A percentile compares a stretch with the other conserved stretches of the same genome.
phyloP scores from a whole-genome alignment of 768 basidiomycete species.

The Hirschioporus abietinus region DNA sequence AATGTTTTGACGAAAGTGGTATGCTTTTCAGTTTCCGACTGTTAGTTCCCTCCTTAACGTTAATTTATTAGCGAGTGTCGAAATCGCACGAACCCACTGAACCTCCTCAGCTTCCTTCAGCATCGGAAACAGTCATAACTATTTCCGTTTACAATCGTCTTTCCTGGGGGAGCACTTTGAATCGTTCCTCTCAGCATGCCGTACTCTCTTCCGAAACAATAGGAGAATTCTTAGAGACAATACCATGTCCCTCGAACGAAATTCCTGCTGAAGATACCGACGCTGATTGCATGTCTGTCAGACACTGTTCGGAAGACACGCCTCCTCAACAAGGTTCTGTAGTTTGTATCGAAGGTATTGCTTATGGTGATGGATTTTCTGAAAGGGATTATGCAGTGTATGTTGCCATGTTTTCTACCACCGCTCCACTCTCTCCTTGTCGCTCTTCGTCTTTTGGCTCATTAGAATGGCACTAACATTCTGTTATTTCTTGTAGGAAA shows the following conservation, averaged over 20 bases:
- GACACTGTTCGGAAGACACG: conserved; percentile 24
- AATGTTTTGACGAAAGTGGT: conserved; percentile 49
- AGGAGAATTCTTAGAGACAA: conserved; percentile 48
- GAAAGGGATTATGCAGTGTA: conserved; percentile 55
- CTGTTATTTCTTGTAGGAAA: conserved; percentile 31
- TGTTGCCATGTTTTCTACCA: conserved; percentile 22
- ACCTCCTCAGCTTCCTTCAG: conserved; percentile 2
- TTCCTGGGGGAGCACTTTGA: conserved; percentile 54
- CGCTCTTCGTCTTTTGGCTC: conserved; percentile 6
- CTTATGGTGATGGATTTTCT: conserved; percentile 49
- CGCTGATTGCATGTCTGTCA: conserved; percentile 25
- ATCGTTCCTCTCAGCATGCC: conserved; percentile 63
- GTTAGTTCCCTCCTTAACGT: conserved; percentile 10
- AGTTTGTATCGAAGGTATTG: conserved; percentile 55
- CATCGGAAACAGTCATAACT: conserved; percentile 44
- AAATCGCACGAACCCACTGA: not conserved
- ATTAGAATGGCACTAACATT: not conserved
- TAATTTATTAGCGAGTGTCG: not conserved
- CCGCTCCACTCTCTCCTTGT: not conserved
- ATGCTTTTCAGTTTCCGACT: conserved; percentile 12
- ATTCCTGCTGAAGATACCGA: conserved; percentile 37
- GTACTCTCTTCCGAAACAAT: conserved; percentile 70
- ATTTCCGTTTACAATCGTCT: conserved; percentile 57
- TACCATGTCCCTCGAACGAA: conserved; percentile 61
- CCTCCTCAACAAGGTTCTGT: conserved; percentile 33